Evolutionary conservation across 2,329 filamentous ascomycete species (phyloP), one percentile per base, ranked within the genome.

Genomic region (Emericellopsis atlantica): DNA sequence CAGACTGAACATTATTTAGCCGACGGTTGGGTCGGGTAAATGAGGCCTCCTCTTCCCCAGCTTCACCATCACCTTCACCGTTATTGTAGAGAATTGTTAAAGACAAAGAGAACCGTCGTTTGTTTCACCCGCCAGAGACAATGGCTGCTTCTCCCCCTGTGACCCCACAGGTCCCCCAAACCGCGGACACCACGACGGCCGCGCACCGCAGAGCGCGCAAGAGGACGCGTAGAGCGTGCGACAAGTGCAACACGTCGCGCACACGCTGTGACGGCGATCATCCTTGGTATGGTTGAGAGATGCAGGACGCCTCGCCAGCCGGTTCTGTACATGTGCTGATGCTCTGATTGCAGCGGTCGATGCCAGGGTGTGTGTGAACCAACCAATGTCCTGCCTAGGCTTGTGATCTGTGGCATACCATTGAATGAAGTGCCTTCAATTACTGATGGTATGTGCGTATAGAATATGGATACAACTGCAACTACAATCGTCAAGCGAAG

Each of bases 191-290:
- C 18, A 5, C 18, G 18, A 5, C 18, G 18, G 18, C 18, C 18
- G 18, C 18, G 18, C 18, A 21, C 18, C 18, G 18, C 18, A 54
- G 38, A 53, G 52, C 54, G 11, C 44, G 54, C 40, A 54, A 54
- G 44, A 45, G 54, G 36, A 57, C 54, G 11, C 47, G 50, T 9
- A 46, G 53, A 18, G 55, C 54, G 9, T 58, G 54, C 43, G 54
- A 57, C 45, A 57, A 56, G 45, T 57, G 54, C 49, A 65, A 58
- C 40, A 48, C 51, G 6, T 65, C 62, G 3, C 54, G 64, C 42
- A 62, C 61, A 5, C 54, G 65, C 32, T 69, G 65, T 43, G 59
- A 67, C 46, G 65, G 65, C 16, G 52, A 61, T 34, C 35, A 34
- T 39, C 41, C 41, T 9, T 66, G 59, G 64, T 67, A 46, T 57